Conservation (phyloP, 1,284 basidiomycete genomes). For the Puccinia hordei region DNA sequence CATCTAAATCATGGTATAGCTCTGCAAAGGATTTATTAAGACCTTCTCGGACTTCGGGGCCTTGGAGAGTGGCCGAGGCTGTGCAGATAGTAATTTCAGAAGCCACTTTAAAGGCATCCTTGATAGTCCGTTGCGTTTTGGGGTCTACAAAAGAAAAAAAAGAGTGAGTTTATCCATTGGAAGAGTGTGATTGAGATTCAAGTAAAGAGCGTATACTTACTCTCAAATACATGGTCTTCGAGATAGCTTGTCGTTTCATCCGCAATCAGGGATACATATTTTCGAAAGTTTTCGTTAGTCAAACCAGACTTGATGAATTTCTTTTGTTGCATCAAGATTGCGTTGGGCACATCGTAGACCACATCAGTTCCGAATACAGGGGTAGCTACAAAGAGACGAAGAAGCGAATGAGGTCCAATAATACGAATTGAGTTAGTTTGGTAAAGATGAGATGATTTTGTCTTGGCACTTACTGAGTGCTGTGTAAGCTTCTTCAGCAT, state of each 20-base stretch:
- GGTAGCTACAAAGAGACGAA: constrained; percentile 56
- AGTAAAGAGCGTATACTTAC: constrained; percentile 64
- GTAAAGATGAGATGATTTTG: constrained; percentile 66
- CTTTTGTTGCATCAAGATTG: constrained; percentile 98
- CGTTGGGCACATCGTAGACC: constrained; percentile 96
- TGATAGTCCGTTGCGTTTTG: background rate
- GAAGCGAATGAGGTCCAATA: background rate
- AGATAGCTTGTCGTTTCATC: constrained; percentile 65
- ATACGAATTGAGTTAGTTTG: background rate
- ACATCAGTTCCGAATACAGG: constrained; percentile 87
- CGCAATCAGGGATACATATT: constrained; percentile 87
- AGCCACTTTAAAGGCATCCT: constrained; percentile 71
- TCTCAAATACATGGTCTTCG: constrained; percentile 63
- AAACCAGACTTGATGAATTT: constrained; percentile 93
- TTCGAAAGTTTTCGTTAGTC: constrained; percentile 84
- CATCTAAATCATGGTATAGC: constrained; percentile 86
- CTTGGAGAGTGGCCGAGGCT: constrained; percentile 88
- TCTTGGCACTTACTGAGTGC: constrained; percentile 61
- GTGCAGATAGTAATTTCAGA: constrained; percentile 95
- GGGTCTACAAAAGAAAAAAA: background rate
- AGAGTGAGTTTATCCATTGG: background rate
- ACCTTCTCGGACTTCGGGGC: constrained; percentile 77
- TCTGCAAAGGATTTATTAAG: constrained; percentile 84
- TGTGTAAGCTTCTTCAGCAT: constrained; percentile 94
- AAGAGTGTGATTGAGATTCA: background rate